Base-by-base conservation (phyloP, 2,329 filamentous ascomycete genomes). In the Beauveria sp. region DNA sequence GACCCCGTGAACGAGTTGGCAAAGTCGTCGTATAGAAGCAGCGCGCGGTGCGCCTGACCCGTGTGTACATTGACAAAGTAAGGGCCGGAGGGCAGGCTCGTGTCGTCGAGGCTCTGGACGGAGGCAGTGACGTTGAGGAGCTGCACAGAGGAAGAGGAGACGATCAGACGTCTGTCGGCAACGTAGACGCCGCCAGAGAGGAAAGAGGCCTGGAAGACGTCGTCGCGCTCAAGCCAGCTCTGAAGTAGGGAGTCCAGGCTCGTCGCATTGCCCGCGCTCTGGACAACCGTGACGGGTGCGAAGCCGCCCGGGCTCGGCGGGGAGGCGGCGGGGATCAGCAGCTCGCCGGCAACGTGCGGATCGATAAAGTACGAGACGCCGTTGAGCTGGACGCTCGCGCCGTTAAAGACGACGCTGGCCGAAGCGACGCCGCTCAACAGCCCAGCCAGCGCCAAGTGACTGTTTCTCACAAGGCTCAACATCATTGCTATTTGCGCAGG, bases 11-110 rank as follows among this genome's bases (percentile, higher is more conserved):
- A 75, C 1, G 70, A 62, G 2, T 68, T 67, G 2, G 68, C 63
- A 48, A 68, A 71, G 61, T 75, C 73, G 66, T 67, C 66, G 64
- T 76, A 76, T 3, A 76, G 68, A 1, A 74, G 68, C 63, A 73
- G 74, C 34, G 71, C 73, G 18, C 70, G 71, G 60, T 74, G 69
- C 42, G 74, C 62, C 1, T 66, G 62, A 0, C 74, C 74, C 1
- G 70, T 71, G 24, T 64, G 51, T 2, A 65, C 64, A 26, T 75
- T 68, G 10, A 76, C 62, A 64, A 76, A 76, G 65, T 76, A 76
- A 0, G 74, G 74, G 0, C 74, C 74, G 0, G 71, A 71, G 5
- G 73, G 64, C 26, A 59, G 45, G 61, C 59, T 10, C 50, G 31
- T 38, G 3, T 22, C 20, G 16, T 9, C 16, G 20, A 52, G 34